Percentiles rank a stretch among this genome's conserved stretches.
Evolutionary conservation across 306 rosid species (phyloP).

Genomic region (Castanea sativa): DNA sequence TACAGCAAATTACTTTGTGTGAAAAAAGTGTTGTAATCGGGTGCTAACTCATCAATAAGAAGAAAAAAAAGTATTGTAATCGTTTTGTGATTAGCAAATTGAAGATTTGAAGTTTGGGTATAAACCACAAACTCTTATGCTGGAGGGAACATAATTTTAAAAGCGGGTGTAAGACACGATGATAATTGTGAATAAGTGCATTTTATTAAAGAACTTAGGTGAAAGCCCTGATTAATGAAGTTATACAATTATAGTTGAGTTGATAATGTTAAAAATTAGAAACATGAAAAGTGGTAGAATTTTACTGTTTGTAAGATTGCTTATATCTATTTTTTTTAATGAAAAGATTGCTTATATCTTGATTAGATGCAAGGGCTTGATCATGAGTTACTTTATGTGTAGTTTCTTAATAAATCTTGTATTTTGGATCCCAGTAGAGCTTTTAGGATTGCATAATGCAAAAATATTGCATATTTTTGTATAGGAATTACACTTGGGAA

Average conservation of each 20-base stretch:
- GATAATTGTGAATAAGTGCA: neutral
- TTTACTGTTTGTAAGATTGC: neutral
- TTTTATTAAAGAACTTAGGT: neutral
- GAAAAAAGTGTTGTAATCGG: too few species aligned
- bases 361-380: neutral
- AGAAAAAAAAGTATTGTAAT: neutral
- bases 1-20: too few species aligned
- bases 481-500: too few species aligned
- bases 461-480: too few species aligned
- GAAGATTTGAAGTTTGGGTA: neutral
- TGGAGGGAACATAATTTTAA: neutral
- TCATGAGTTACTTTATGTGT: neutral
- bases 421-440: neutral
- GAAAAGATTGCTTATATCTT: too few species aligned
- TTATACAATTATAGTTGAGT: neutral
- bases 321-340: too few species aligned
- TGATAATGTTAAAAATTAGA: neutral
- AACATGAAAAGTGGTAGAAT: neutral
- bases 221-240: neutral
- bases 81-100: neutral
- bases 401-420: neutral
- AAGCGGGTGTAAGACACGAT: neutral
- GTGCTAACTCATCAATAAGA: too few species aligned
- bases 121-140: neutral
- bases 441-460: too few species aligned